A percentile compares a stretch with the other conserved stretches of the same genome.
phyloP scores from a whole-genome alignment of 805 yeast genomes.

The Teunomyces funiuensis region DNA sequence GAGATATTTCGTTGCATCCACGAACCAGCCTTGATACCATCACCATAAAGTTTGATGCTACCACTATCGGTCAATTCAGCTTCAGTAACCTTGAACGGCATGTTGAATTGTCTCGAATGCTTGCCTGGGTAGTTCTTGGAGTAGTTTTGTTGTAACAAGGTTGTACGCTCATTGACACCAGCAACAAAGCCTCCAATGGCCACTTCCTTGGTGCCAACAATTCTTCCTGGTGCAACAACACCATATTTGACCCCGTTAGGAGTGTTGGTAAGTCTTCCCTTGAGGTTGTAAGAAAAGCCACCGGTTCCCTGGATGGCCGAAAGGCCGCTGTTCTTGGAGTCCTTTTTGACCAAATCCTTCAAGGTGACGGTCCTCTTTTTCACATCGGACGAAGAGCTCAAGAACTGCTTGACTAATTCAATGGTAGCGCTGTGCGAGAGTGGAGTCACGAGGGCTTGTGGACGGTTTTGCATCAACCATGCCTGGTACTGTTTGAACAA shows the following conservation, averaged over 20 bases:
- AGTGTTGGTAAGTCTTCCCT: slow-evolving; percentile 65
- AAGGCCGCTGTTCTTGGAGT: slow-evolving; percentile 11
- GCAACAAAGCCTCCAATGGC: slow-evolving; percentile 63
- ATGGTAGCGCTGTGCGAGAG: slow-evolving; percentile 22
- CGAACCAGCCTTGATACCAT: slow-evolving; percentile 40
- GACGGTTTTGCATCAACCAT: slow-evolving; percentile 55
- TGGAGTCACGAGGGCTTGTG: slow-evolving; percentile 29
- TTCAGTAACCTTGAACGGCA: slow-evolving; percentile 42
- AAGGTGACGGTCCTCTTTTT: slow-evolving; percentile 21
- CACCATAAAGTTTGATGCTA: slow-evolving; percentile 36
- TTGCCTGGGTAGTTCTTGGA: slow-evolving; percentile 37
- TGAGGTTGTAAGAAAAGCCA: slow-evolving; percentile 68
- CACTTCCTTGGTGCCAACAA: slow-evolving; percentile 46
- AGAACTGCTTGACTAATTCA: slow-evolving; percentile 34
- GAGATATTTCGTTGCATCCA: slow-evolving; percentile 35
- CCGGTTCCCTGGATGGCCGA: slow-evolving; percentile 61
- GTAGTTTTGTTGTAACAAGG: slow-evolving; percentile 35
- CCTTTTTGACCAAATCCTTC: slow-evolving; percentile 23
- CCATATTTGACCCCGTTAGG: slow-evolving; percentile 67
- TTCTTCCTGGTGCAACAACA: slow-evolving; percentile 67
- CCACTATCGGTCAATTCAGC: slow-evolving; percentile 42
- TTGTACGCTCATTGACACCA: slow-evolving; percentile 31
- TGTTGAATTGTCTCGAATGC: slow-evolving; percentile 42
- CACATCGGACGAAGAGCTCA: slow-evolving; percentile 22
- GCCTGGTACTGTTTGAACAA: slow-evolving; percentile 53